Evolutionary conservation across 345 rosid genomes (phyloP).

Genomic region (Toxicodendron radicans): DNA sequence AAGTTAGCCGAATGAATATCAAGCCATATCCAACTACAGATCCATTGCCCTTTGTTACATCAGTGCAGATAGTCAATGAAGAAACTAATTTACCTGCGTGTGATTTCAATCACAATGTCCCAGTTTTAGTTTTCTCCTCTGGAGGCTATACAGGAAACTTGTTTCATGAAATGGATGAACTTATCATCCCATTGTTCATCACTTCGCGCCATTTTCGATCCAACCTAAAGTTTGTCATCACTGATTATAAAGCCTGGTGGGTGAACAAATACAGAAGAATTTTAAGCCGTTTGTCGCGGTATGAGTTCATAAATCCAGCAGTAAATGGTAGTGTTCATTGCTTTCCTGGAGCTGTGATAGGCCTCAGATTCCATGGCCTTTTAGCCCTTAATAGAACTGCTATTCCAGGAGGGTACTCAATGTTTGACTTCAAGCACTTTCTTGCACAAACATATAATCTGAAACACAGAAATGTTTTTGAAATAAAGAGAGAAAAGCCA

Average conservation of each 20-base stretch:
- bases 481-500: slow-evolving; percentile 26
- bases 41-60: slow-evolving; percentile 15
- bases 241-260: slow-evolving; percentile 37
- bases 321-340: slow-evolving; percentile 37
- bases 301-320: slow-evolving; percentile 30
- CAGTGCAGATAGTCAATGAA: slow-evolving; percentile 29
- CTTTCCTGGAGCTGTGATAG: slow-evolving; percentile 43
- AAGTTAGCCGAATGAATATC: not conserved
- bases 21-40: slow-evolving; percentile 35
- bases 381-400: slow-evolving; percentile 27
- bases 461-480: slow-evolving; percentile 20
- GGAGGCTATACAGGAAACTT: slow-evolving; percentile 38
- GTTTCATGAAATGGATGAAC: slow-evolving; percentile 46
- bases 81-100: slow-evolving; percentile 26
- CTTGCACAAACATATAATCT: slow-evolving; percentile 31
- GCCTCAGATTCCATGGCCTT: slow-evolving; percentile 34
- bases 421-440: slow-evolving; percentile 43
- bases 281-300: slow-evolving; percentile 25
- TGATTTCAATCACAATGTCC: slow-evolving; percentile 22
- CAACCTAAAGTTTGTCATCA: slow-evolving; percentile 32
- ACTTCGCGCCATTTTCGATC: slow-evolving; percentile 36
- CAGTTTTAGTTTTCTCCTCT: slow-evolving; percentile 40
- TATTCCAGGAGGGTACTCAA: slow-evolving; percentile 35
- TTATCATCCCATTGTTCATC: slow-evolving; percentile 47
- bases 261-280: slow-evolving; percentile 32